A percentile compares a stretch with the other conserved stretches of the same genome.
Conservation (phyloP, 345 rosid species). For the Stellera chamaejasme region DNA sequence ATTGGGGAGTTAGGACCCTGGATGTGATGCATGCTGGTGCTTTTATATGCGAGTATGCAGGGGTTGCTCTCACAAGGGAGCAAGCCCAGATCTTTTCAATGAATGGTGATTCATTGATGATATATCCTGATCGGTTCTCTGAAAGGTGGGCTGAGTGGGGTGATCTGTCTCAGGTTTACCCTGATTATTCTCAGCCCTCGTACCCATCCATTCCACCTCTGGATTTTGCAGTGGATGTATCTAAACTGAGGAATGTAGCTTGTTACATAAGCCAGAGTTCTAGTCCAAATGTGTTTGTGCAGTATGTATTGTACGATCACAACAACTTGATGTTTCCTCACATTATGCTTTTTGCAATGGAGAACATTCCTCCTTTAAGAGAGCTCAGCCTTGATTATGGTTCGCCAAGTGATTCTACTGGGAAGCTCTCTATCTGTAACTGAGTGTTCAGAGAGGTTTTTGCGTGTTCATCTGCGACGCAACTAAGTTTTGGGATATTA, state of each 20-base stretch:
- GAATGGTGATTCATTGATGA: slow-evolving; percentile 72
- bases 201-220: slow-evolving; percentile 69
- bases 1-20: slow-evolving; percentile 92
- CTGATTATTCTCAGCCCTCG: slow-evolving; percentile 43
- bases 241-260: slow-evolving; percentile 89
- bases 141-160: slow-evolving; percentile 84
- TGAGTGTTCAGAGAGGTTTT: slow-evolving; percentile 20
- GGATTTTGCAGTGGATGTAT: slow-evolving; percentile 94
- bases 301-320: slow-evolving; percentile 76
- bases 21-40: slow-evolving; percentile 85
- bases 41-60: slow-evolving; percentile 86
- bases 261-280: slow-evolving; percentile 88
- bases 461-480: slow-evolving; percentile 14
- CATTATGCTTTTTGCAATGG: slow-evolving; percentile 83
- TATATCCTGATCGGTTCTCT: slow-evolving; percentile 69
- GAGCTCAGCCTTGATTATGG: slow-evolving; percentile 97
- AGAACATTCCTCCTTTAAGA: slow-evolving; percentile 82
- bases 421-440: slow-evolving; percentile 76
- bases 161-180: slow-evolving; percentile 59
- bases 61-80: slow-evolving; percentile 80
- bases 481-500: slow-evolving; percentile 20
- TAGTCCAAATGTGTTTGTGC: slow-evolving; percentile 80
- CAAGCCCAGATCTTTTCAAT: slow-evolving; percentile 70
- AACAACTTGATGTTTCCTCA: slow-evolving; percentile 86
- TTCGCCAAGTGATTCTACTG: slow-evolving; percentile 65